Conservation (phyloP, 1,284 basidiomycete genomes). For the Coniophora puteana region DNA sequence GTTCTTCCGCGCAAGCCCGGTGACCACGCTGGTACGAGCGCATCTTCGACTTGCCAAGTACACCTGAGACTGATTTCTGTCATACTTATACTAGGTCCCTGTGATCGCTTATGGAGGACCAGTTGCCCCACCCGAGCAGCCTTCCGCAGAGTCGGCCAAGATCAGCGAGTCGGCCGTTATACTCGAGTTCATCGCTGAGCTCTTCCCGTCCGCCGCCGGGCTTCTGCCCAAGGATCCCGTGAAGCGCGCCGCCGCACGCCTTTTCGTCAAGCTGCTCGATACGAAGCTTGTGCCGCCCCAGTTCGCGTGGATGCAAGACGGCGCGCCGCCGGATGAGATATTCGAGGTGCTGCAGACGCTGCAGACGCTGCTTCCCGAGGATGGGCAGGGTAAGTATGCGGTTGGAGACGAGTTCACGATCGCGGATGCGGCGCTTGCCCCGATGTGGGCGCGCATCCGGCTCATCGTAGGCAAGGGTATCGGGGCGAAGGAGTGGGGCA, state of each 20-base stretch:
- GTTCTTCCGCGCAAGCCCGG: slow-evolving; percentile 58
- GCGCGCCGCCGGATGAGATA: slow-evolving; percentile 25
- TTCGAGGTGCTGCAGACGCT: slow-evolving; percentile 23
- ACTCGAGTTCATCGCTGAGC: slow-evolving; percentile 59
- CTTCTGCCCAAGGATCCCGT: slow-evolving; percentile 55
- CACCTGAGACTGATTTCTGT: too few relatives aligned
- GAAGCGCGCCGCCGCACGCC: slow-evolving; percentile 49
- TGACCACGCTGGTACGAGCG: slow-evolving; percentile 42
- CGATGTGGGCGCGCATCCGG: slow-evolving; percentile 43
- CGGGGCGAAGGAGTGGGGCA: too few relatives aligned
- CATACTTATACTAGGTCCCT: slow-evolving; percentile 42
- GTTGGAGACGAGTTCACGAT: slow-evolving; percentile 38
- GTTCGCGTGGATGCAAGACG: too few relatives aligned
- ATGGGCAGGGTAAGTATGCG: slow-evolving; percentile 25
- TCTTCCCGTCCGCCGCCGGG: slow-evolving; percentile 39
- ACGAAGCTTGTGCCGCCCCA: slow-evolving; percentile 22
- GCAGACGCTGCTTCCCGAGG: slow-evolving; percentile 27
- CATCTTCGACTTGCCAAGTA: background rate
- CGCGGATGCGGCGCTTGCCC: slow-evolving; percentile 51
- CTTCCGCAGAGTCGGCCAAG: slow-evolving; percentile 54
- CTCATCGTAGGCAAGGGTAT: too few relatives aligned
- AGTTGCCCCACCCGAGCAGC: slow-evolving; percentile 43
- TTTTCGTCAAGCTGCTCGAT: slow-evolving; percentile 51
- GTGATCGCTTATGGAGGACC: slow-evolving; percentile 58
- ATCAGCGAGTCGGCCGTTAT: slow-evolving; percentile 60